Base-by-base conservation (phyloP, 2,329 filamentous ascomycete genomes). In the Xylaria multiplex region DNA sequence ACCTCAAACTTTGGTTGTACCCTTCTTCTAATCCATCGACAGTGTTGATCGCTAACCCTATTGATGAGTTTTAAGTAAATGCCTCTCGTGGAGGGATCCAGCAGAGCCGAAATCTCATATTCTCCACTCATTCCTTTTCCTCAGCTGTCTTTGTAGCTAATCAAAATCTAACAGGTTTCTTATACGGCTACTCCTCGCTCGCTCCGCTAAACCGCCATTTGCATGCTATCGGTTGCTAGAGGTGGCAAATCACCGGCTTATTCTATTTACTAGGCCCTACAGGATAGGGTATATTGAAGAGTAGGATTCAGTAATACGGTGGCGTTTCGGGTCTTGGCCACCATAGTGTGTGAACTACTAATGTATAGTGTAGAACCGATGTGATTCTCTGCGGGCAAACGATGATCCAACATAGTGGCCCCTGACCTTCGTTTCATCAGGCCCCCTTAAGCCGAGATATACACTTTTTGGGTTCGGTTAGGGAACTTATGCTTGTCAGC, bases 131-230 rank as follows among this genome's bases (percentile, higher is more conserved):
- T 24, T 22, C 30, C 27, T 19, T 13, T 16, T 27, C 24, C 19
- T 27, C 30, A 14, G 30, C 24, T 42, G 11, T 49, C 22, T n/a
- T 53, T 11, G n/a, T n/a, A 14, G 48, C 57, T 61, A 65, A 62
- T 57, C n/a, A 45, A 8, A 46, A 40, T 65, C 27, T 56, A 35
- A 52, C 52, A 65, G 52, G 35, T 40, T 52, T 22, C 11, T 24
- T n/a, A 24, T 37, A 2, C 8, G 6, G 48, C 11, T 53, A 32
- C 22, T 42, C 19, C 6, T 52, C 27, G 1, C 13, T 43, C 24
- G 11, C 22, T 54, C 30, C 30, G 14, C 40, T 24, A 3, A 13
- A 27, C 11, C 27, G 11, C 32, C 2, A 11, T 37, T 16, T 7
- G 6, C 40, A 35, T 58, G 16, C 11, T 45, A 13, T 6, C 7